These are phyloP conservation scores for Arthrobotrys sinensis DNA, from an alignment of 2,329 filamentous ascomycete genomes.

Conservation along the genomic window DNA sequence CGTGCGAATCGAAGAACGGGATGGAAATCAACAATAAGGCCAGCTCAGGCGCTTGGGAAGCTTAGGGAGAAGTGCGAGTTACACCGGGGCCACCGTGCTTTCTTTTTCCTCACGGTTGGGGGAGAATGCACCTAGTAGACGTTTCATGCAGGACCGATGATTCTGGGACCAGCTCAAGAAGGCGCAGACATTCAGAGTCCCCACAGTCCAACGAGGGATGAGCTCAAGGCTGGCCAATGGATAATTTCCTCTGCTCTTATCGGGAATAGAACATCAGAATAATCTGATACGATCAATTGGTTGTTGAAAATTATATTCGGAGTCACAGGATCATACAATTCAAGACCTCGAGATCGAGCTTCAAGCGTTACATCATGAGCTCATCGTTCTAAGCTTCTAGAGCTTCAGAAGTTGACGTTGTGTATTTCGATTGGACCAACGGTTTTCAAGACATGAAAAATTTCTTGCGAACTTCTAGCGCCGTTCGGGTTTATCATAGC, in stretches of 20 bases:
- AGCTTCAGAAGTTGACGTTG: constrained; percentile 22
- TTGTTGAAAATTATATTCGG: constrained; percentile 34
- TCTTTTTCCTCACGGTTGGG: constrained; percentile 29
- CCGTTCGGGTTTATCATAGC: constrained; percentile 44
- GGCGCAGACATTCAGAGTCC: constrained; percentile 21
- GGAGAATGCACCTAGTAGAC: constrained; percentile 52
- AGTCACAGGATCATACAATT: constrained; percentile 51
- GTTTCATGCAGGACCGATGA: constrained; percentile 62
- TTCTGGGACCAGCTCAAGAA: constrained; percentile 34
- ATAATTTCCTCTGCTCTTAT: constrained; percentile 33
- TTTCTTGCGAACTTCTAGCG: constrained; percentile 55
- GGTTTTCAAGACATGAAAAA: constrained; percentile 42
- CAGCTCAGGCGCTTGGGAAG: constrained; percentile 57
- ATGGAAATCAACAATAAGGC: constrained; percentile 54
- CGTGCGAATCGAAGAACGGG: constrained; percentile 44
- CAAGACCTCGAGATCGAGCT: constrained; percentile 6
- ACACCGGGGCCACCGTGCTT: constrained; percentile 44
- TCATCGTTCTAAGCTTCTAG: constrained; percentile 32
- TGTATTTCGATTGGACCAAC: constrained; percentile 37
- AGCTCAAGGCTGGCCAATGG: constrained; percentile 43
- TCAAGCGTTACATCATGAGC: constrained; percentile 47
- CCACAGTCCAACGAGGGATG: constrained; percentile 30
- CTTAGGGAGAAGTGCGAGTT: constrained; percentile 36
- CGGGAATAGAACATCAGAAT: constrained; percentile 22
- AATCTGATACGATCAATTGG: constrained; percentile 44